A percentile compares a stretch with the other conserved stretches of the same genome.
These are phyloP conservation scores for Kitagawia praeruptora DNA, from an alignment of 129 eudicot genomes.

Conservation along the genomic window DNA sequence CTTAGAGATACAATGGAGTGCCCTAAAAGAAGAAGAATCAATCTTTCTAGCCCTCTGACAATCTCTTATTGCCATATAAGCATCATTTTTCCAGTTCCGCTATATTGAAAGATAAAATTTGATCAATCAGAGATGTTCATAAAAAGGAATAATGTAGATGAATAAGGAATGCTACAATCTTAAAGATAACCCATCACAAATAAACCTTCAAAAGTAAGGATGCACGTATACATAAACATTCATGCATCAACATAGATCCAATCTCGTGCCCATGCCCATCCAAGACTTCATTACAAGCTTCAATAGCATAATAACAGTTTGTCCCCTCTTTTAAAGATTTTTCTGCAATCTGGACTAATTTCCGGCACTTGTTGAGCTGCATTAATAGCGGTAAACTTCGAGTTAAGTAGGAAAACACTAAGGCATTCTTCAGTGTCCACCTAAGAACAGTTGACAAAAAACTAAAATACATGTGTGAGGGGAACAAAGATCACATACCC, in stretches of 20 bases:
- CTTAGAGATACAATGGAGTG: constrained; percentile 62
- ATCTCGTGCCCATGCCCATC: constrained; percentile 61
- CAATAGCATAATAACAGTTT: constrained; percentile 68
- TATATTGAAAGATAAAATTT: constrained; percentile 2
- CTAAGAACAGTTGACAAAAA: background rate
- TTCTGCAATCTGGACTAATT: constrained; percentile 65
- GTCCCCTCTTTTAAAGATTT: constrained; percentile 60
- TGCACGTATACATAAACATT: constrained; percentile 84
- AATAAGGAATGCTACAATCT: background rate
- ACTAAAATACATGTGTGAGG: background rate
- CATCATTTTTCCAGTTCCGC: constrained; percentile 93
- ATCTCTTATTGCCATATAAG: constrained; percentile 82
- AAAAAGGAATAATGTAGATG: background rate
- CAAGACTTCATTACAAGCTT: constrained; percentile 90
- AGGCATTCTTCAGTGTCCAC: background rate
- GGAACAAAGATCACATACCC: constrained; percentile 31
- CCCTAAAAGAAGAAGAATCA: constrained; percentile 52
- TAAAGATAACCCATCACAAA: constrained; percentile 8
- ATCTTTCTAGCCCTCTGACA: constrained; percentile 65
- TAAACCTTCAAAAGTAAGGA: constrained; percentile 74
- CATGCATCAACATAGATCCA: constrained; percentile 58
- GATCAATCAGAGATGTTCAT: background rate
- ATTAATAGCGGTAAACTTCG: constrained; percentile 13
- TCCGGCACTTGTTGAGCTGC: constrained; percentile 72
- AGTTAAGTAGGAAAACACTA: background rate